These are phyloP conservation scores for Globisporangium viniferum DNA, from an alignment of 352 stramenopile genomes.

Conservation along the genomic window DNA sequence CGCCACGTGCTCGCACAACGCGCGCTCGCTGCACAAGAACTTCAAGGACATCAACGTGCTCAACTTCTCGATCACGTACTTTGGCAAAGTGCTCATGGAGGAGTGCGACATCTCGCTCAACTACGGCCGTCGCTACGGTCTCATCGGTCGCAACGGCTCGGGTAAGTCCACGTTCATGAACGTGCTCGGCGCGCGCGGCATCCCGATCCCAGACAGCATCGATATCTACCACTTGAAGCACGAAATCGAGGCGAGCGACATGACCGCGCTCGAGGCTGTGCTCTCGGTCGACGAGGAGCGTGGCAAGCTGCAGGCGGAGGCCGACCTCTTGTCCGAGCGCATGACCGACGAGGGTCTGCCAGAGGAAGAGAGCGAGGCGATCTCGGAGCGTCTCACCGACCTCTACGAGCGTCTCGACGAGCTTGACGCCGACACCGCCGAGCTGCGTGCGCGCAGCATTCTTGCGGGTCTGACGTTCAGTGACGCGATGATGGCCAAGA, in stretches of 20 bases:
- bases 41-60: slow-evolving; percentile 98
- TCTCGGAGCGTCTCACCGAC: slow-evolving; percentile 91
- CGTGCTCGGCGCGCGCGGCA: slow-evolving; percentile 91
- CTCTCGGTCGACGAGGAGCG: slow-evolving; percentile 94
- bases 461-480: slow-evolving; percentile 96
- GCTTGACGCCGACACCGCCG: slow-evolving; percentile 92
- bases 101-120: slow-evolving; percentile 96
- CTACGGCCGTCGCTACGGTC: slow-evolving; percentile 96
- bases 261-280: slow-evolving; percentile 94
- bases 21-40: slow-evolving; percentile 91
- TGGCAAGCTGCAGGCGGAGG: slow-evolving; percentile 90
- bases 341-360: slow-evolving; percentile 86
- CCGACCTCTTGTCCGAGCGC: slow-evolving; percentile 90
- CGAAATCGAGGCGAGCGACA: slow-evolving; percentile 93
- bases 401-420: slow-evolving; percentile 96
- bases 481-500: slow-evolving; percentile 92
- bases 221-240: slow-evolving; percentile 97
- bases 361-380: slow-evolving; percentile 80
- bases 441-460: slow-evolving; percentile 92
- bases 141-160: slow-evolving; percentile 96
- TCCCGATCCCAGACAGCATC: slow-evolving; percentile 95
- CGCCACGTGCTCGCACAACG: slow-evolving; percentile 94
- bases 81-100: slow-evolving; percentile 95
- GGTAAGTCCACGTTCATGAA: slow-evolving; percentile 98
- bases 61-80: slow-evolving; percentile 96